These are phyloP conservation scores for Fusarium burgessii DNA, from an alignment of 2,329 filamentous ascomycete genomes.

Conservation along the genomic window DNA sequence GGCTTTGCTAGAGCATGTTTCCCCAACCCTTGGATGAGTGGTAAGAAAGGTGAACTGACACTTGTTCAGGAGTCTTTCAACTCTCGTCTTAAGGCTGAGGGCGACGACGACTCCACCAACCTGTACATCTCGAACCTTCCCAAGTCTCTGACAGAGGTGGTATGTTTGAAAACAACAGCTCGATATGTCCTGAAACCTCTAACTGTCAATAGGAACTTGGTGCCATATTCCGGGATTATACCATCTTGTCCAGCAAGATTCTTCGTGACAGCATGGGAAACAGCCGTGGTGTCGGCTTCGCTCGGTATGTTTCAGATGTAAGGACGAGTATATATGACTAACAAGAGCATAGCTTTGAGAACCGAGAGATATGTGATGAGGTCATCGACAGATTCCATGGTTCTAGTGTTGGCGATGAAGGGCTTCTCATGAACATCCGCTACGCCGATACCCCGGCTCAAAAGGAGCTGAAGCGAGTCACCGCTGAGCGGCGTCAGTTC, in stretches of 20 bases:
- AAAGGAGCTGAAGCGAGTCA: slow-evolving; percentile 96
- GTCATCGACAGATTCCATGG: slow-evolving; percentile 91
- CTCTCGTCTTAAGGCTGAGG: slow-evolving; percentile 94
- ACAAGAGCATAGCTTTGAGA: slow-evolving; percentile 78
- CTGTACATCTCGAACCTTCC: slow-evolving; percentile 98
- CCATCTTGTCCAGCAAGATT: slow-evolving; percentile 93
- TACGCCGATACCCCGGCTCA: slow-evolving; percentile 97
- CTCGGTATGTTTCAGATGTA: slow-evolving; percentile 72
- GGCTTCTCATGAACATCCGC: slow-evolving; percentile 89
- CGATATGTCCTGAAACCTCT: not conserved
- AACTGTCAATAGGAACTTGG: slow-evolving; percentile 71
- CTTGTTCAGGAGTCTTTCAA: slow-evolving; percentile 91
- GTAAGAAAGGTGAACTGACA: slow-evolving; percentile 5
- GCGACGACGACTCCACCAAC: slow-evolving; percentile 90
- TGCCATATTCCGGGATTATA: slow-evolving; percentile 81
- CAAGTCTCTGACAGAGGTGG: slow-evolving; percentile 89
- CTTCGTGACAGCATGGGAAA: slow-evolving; percentile 91
- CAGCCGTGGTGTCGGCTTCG: slow-evolving; percentile 96
- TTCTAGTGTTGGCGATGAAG: slow-evolving; percentile 78
- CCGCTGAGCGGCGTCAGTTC: slow-evolving; percentile 93
- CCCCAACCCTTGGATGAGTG: not conserved
- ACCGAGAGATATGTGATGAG: slow-evolving; percentile 88
- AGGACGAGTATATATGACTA: not conserved
- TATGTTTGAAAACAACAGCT: slow-evolving; percentile 57
- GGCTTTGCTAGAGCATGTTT: slow-evolving; percentile 87